phyloP scores from a whole-genome alignment of 805 yeast species.

The Kluyveromyces starmeri region DNA sequence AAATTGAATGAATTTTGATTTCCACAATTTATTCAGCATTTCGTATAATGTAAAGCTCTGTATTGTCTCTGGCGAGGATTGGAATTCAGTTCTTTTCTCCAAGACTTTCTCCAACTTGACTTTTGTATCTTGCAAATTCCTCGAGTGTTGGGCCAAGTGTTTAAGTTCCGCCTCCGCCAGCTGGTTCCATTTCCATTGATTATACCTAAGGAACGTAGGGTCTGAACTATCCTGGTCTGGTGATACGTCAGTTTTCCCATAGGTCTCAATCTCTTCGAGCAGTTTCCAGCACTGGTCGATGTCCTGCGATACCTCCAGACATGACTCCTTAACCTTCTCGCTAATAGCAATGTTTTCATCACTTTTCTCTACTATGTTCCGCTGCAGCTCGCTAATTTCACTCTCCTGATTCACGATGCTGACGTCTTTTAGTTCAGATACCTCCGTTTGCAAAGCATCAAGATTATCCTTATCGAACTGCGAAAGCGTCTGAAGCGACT shows the following conservation, averaged over 20 bases:
- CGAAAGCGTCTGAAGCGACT: slow-evolving; percentile 13
- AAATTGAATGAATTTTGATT: slow-evolving; percentile 4
- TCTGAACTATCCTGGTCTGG: slow-evolving; percentile 3
- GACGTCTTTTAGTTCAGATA: slow-evolving; percentile 15
- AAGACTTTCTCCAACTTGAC: slow-evolving; percentile 2
- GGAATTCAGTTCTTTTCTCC: neutral
- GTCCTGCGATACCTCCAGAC: slow-evolving; percentile 15
- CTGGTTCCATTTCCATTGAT: slow-evolving; percentile 6
- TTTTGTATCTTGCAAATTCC: slow-evolving; percentile 7
- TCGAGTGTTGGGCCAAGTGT: slow-evolving; percentile 7
- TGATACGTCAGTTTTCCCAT: slow-evolving; percentile 4
- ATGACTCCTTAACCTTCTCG: slow-evolving; percentile 17
- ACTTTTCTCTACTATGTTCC: slow-evolving; percentile 11
- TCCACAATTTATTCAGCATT: slow-evolving; percentile 9
- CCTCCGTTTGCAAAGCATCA: slow-evolving; percentile 15
- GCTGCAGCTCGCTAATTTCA: slow-evolving; percentile 17
- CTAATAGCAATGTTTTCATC: slow-evolving; percentile 15
- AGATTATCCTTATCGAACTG: slow-evolving; percentile 20
- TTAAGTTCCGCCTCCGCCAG: slow-evolving; percentile 2
- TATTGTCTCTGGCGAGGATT: neutral
- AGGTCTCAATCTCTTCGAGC: slow-evolving; percentile 13
- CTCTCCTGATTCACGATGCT: slow-evolving; percentile 11
- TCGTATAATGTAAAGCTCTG: slow-evolving; percentile 5
- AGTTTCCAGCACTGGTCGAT: slow-evolving; percentile 21
- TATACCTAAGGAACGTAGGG: neutral